Percentiles rank a stretch among this genome's conserved stretches.
phyloP scores from a whole-genome alignment of 2,329 filamentous ascomycete genomes.

The Penicillium nordicum region DNA sequence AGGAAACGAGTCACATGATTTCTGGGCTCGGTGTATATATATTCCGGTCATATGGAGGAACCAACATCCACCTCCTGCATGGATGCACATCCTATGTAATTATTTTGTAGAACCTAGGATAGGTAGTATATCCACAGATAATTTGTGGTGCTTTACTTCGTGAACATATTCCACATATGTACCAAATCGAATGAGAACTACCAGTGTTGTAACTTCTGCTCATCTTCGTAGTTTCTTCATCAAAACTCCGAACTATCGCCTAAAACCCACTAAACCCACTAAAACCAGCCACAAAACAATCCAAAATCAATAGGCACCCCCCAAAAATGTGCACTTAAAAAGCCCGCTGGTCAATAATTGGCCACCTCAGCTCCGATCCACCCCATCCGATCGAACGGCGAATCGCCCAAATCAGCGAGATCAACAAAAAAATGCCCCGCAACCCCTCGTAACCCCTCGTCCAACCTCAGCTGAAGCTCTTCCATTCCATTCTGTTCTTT shows the following conservation, averaged over 20 bases:
- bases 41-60: not conserved
- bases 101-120: not conserved
- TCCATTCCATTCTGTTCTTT: slow-evolving; percentile 3
- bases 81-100: too few relatives aligned
- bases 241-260: not conserved
- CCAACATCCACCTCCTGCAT: too few relatives aligned
- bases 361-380: not conserved
- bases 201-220: not conserved
- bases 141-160: too few relatives aligned
- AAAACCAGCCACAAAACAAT: not conserved
- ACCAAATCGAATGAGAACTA: not conserved
- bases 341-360: not conserved
- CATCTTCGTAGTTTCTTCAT: not conserved
- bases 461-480: slow-evolving; percentile 7
- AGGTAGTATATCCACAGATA: not conserved
- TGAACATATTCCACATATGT: too few relatives aligned
- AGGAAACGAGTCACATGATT: not conserved
- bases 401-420: not conserved
- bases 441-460: slow-evolving; percentile 3
- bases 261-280: not conserved
- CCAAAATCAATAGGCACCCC: not conserved
- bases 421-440: slow-evolving; percentile 4
- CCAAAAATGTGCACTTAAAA: not conserved
- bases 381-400: not conserved
- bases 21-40: not conserved